Evolutionary conservation across 345 rosid genomes (phyloP).

Genomic region (Eucalyptus cloeziana): DNA sequence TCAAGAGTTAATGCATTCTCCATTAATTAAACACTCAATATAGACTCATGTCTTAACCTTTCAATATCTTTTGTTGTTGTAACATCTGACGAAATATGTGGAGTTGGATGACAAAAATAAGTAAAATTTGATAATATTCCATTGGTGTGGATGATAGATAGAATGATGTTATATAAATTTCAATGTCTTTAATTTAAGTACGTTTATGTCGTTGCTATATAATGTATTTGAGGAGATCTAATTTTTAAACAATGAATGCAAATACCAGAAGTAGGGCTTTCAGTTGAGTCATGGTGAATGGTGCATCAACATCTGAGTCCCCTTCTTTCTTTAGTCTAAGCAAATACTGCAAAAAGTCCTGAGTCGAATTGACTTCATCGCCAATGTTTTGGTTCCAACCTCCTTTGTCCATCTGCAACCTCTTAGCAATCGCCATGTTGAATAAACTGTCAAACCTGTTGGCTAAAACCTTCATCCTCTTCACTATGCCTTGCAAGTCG

Average conservation of each 20-base stretch:
- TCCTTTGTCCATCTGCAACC: not conserved
- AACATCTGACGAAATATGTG: not conserved
- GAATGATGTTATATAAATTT: not conserved
- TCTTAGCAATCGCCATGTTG: constrained; percentile 16
- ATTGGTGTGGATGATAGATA: not conserved
- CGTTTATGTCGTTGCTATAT: not conserved
- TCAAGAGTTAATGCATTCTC: not conserved
- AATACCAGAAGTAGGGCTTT: constrained; percentile 44
- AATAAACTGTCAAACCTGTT: constrained; percentile 20
- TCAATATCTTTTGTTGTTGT: not conserved
- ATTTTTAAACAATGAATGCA: not conserved
- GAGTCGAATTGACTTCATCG: not conserved
- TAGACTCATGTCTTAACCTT: not conserved
- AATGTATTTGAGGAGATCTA: not conserved
- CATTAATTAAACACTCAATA: not conserved
- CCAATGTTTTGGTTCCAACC: not conserved
- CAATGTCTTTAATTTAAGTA: not conserved
- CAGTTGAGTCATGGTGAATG: constrained; percentile 23
- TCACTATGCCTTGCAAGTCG: constrained; percentile 42
- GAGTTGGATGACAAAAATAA: not conserved
- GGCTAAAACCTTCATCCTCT: constrained; percentile 7
- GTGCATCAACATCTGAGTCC: constrained; percentile 12
- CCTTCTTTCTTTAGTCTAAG: constrained; percentile 13
- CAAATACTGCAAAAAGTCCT: constrained; percentile 41
- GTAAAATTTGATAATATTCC: not conserved